A percentile compares a stretch with the other conserved stretches of the same genome.
These are phyloP conservation scores for Exsudoporus floridanus DNA, from an alignment of 1,284 basidiomycete genomes.

Conservation along the genomic window DNA sequence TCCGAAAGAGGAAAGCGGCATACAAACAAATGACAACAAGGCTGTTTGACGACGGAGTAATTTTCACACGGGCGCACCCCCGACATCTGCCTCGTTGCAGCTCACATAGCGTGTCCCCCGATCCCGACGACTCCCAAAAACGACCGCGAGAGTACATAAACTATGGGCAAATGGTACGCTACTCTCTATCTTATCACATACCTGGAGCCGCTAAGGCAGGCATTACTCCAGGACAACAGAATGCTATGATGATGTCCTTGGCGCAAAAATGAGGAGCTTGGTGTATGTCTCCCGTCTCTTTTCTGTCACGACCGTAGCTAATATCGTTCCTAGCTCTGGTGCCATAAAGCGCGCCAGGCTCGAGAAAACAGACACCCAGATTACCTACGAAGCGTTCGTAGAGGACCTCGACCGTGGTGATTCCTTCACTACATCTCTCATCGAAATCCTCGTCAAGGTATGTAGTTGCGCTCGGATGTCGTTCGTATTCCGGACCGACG, in stretches of 20 bases:
- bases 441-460: constrained; percentile 74
- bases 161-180: constrained; percentile 42
- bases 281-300: constrained; percentile 53
- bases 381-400: constrained; percentile 69
- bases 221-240: constrained; percentile 55
- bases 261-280: constrained; percentile 65
- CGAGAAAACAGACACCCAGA: constrained; percentile 56
- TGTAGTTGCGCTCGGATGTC: constrained; percentile 20
- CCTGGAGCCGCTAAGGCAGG: background rate
- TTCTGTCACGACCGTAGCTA: background rate
- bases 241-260: constrained; percentile 66
- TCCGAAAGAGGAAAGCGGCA: background rate
- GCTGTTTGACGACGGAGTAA: constrained; percentile 15
- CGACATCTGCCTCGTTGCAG: constrained; percentile 31
- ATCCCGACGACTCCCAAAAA: constrained; percentile 8
- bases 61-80: constrained; percentile 22
- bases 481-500: constrained; percentile 1
- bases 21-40: constrained; percentile 21
- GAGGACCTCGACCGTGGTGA: constrained; percentile 71
- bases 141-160: constrained; percentile 8
- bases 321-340: constrained; percentile 48
- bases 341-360: constrained; percentile 60
- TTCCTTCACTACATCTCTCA: constrained; percentile 66
- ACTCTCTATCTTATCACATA: background rate
- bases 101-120: constrained; percentile 4